Percentiles rank a stretch among this genome's conserved stretches.
Conservation (phyloP, 257 asterid genomes). For the Nicotiana undulata region DNA sequence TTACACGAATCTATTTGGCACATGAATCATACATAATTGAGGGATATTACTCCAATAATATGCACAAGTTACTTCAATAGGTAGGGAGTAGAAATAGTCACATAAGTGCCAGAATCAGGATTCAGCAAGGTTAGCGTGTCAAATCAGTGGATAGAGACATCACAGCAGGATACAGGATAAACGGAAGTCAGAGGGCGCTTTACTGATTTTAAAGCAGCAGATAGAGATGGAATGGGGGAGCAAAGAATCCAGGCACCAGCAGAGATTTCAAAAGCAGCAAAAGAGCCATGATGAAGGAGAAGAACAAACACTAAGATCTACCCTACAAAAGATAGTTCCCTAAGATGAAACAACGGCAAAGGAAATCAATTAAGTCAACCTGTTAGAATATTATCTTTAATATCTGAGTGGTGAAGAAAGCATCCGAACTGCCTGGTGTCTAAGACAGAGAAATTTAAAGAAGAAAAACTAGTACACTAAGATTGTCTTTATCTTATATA, state of each 20-base stretch:
- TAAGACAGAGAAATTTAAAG: not conserved
- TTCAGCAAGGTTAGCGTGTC: not conserved
- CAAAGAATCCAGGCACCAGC: not conserved
- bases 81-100: not conserved
- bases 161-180: not conserved
- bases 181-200: constrained; percentile 1
- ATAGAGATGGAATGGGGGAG: not conserved
- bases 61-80: not conserved
- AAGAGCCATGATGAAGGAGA: not conserved
- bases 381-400: not conserved
- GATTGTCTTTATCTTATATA: not conserved
- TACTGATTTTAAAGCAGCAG: not conserved
- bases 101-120: not conserved
- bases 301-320: not conserved
- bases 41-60: not conserved
- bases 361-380: not conserved
- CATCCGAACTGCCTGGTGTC: not conserved
- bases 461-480: not conserved
- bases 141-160: not conserved
- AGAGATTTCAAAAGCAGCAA: not conserved
- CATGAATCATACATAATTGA: not conserved
- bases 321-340: not conserved
- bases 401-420: not conserved
- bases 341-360: not conserved
- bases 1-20: not conserved